Evolutionary conservation across 345 rosid genomes (phyloP).

Genomic region (Corymbia maculata): DNA sequence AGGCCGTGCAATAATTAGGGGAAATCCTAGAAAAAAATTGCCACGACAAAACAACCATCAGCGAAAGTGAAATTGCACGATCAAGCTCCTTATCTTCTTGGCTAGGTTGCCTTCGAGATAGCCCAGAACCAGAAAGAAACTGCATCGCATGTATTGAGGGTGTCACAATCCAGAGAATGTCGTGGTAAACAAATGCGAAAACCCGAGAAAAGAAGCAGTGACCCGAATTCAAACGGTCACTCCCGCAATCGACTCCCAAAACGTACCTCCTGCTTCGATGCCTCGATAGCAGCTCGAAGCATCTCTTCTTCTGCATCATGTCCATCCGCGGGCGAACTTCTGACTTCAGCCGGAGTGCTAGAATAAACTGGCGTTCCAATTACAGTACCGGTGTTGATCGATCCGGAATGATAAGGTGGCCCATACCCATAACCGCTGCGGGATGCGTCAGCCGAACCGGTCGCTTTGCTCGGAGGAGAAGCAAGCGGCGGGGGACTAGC

Average conservation of each 20-base stretch:
- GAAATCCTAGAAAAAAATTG: neutral
- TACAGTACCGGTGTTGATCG: constrained; percentile 7
- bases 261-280: constrained; percentile 51
- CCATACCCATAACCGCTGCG: constrained; percentile 21
- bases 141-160: constrained; percentile 10
- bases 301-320: constrained; percentile 59
- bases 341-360: constrained; percentile 14
- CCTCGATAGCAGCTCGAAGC: constrained; percentile 70
- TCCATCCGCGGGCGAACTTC: constrained; percentile 14
- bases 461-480: constrained; percentile 23
- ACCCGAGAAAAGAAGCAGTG: neutral
- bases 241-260: neutral
- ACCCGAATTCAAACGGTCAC: neutral
- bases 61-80: constrained; percentile 63
- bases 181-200: neutral
- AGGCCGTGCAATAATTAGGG: neutral
- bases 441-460: constrained; percentile 18
- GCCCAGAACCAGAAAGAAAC: constrained; percentile 27
- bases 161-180: neutral
- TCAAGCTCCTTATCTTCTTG: constrained; percentile 65
- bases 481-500: constrained; percentile 8
- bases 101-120: constrained; percentile 21
- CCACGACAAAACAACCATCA: constrained; percentile 37
- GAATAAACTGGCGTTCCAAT: constrained; percentile 17
- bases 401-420: constrained; percentile 26